These are phyloP conservation scores for Isabelozyma pseudorhagii DNA, from an alignment of 805 yeast species.

Conservation along the genomic window DNA sequence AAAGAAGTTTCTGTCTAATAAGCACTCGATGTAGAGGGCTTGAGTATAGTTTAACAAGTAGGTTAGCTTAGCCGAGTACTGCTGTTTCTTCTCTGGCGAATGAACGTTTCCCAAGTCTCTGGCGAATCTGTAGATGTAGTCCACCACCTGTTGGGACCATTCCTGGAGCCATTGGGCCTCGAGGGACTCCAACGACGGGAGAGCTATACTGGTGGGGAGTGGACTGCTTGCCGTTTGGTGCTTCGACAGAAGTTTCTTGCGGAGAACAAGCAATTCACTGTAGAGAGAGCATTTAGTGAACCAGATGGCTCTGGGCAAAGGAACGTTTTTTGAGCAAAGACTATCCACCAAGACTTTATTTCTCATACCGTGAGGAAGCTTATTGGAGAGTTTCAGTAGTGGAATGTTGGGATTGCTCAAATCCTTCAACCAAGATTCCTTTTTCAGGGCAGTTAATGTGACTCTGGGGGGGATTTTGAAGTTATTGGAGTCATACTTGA, in stretches of 20 bases:
- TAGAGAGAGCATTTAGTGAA: slow-evolving; percentile 82
- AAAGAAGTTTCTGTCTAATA: slow-evolving; percentile 62
- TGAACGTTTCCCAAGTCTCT: slow-evolving; percentile 30
- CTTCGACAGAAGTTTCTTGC: slow-evolving; percentile 26
- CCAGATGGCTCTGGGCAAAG: slow-evolving; percentile 86
- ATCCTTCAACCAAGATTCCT: slow-evolving; percentile 82
- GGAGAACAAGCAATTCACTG: slow-evolving; percentile 51
- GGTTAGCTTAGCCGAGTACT: slow-evolving; percentile 50
- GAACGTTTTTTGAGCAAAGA: slow-evolving; percentile 63
- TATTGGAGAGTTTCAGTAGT: slow-evolving; percentile 63
- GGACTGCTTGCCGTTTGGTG: slow-evolving; percentile 6
- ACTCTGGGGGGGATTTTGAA: slow-evolving; percentile 87
- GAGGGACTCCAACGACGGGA: slow-evolving; percentile 8
- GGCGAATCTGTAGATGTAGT: slow-evolving; percentile 51
- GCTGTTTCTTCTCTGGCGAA: slow-evolving; percentile 26
- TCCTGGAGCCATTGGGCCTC: slow-evolving; percentile 72
- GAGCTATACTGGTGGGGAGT: slow-evolving; percentile 1
- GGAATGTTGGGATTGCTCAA: slow-evolving; percentile 68
- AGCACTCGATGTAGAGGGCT: slow-evolving; percentile 63
- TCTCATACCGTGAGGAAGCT: slow-evolving; percentile 87
- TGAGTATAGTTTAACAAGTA: slow-evolving; percentile 61
- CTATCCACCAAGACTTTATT: slow-evolving; percentile 72
- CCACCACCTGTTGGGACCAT: slow-evolving; percentile 85
- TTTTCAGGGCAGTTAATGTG: slow-evolving; percentile 81
- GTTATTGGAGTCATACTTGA: slow-evolving; percentile 27